Base-by-base conservation (phyloP, 2,329 filamentous ascomycete species). In the Raffaelea arxii region DNA sequence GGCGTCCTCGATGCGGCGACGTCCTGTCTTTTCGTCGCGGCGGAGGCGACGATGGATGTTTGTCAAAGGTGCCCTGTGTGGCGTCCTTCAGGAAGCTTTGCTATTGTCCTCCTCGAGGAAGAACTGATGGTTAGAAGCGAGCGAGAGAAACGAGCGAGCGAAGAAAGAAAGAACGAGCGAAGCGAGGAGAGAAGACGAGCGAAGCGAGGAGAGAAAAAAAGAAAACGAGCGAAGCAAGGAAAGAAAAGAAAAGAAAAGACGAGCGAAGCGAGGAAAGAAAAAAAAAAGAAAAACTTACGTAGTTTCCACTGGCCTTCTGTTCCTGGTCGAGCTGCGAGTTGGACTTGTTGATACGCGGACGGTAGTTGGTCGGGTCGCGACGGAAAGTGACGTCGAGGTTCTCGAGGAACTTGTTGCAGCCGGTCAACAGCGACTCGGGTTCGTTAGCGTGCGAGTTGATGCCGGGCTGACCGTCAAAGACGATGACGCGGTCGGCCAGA, bases 361-460 rank as follows among this genome's bases (percentile, higher is more conserved):
- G 84, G 78, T 80, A 98, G 61, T 92, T 95, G 70, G 84, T 89
- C 52, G 94, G 92, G 62, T 98, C 92, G 64, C 94, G 89, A 60
- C 92, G 87, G 85, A 98, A 98, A 43, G 92, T 97, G 58, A 98
- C 92, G 59, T 98, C 88, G 53, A 98, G 74, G 68, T 89, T 96
- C 78, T 94, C 87, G 65, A 98, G 69, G 78, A 98, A 98, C 51
- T 75, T 78, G 75, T 98, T 98, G 79, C 92, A 98, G 50, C 92
- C 90, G 36, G 88, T 94, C 58, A 97, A 78, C 46, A 98, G 77
- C 38, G 86, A 94, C 70, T 98, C 88, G 30, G 94, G 92, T 43
- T 75, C 74, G 66, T 95, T 95, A 56, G 92, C 94, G 56, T 83
- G 87, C 46, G 92, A 79, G 56, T 94, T 75, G 56, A 94, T 77